Evolutionary conservation across 2,329 filamentous ascomycete species (phyloP), one percentile per base, ranked within the genome.

Genomic region (Capronia americana): DNA sequence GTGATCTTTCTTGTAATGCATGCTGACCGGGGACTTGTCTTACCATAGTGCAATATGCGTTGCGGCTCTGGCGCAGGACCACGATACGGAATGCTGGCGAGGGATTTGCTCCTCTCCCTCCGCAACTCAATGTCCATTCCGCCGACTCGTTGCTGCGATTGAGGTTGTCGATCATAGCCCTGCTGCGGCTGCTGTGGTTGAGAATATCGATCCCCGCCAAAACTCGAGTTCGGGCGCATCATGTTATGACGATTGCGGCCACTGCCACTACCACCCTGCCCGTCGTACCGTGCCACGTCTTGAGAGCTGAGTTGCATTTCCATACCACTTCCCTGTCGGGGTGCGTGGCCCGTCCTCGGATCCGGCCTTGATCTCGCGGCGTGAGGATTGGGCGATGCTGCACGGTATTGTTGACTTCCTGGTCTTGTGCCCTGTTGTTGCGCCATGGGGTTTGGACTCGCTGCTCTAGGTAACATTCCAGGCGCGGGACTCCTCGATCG

Each of bases 31-130:
- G 34, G 61, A 86, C 93, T 89, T 85, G 61, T 86, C 93, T 89
- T 86, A 98, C 95, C 92, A 81, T 94, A 97, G 80, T 97, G 92
- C 92, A 97, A 73, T 91, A 92, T 73, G n/a, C 61, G 64, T 24
- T 60, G 61, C 46, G 46, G 34, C 51, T 62, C 50, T 28, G 24
- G 32, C 20, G 64, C 30, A 3, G 57, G 66, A 30, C 58, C 54
- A 14, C 67, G 57, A 17, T 28, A 87, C 85, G 74, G 95, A 91
- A 70, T 66, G 30, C 63, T 63, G 6, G 91, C 92, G 66, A 95
- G 85, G 74, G 93, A 97, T 83, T 94, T 92, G 78, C 93, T 97
- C 70, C 87, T 78, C n/a, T 82, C 83, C 50, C 83, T 77, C 38
- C 68, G 44, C n/a, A 70, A 28, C 23, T 65, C 66, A 4, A 64